These are phyloP conservation scores for Ophiostoma himal-ulmi DNA, from an alignment of 2,329 filamentous ascomycete species.

Conservation along the genomic window DNA sequence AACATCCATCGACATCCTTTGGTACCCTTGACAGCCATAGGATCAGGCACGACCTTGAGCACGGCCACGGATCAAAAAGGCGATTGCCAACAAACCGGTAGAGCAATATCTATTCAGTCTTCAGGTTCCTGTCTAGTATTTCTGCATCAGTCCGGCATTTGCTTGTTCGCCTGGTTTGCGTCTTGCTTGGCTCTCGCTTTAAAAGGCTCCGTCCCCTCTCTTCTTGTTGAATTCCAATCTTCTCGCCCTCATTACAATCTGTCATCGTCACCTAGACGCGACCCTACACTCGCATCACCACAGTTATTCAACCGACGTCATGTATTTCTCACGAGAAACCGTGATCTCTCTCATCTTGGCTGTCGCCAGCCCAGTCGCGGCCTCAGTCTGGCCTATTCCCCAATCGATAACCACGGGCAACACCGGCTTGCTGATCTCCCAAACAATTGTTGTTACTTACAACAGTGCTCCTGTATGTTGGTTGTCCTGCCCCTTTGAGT, in stretches of 20 bases:
- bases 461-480: conserved; percentile 52
- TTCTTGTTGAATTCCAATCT: background rate
- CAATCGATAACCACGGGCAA: conserved; percentile 47
- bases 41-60: background rate
- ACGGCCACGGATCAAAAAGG: background rate
- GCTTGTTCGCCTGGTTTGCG: background rate
- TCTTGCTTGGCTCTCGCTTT: background rate
- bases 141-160: background rate
- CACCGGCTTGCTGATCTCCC: conserved; percentile 48
- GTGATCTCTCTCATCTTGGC: conserved; percentile 34
- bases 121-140: background rate
- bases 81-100: background rate
- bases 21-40: background rate
- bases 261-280: background rate
- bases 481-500: conserved; percentile 28
- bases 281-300: background rate
- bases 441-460: conserved; percentile 50
- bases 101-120: background rate
- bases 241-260: background rate
- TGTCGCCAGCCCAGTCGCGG: conserved; percentile 40
- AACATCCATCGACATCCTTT: background rate
- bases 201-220: background rate
- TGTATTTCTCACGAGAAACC: conserved; percentile 29
- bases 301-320: conserved; percentile 19
- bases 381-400: conserved; percentile 54